Evolutionary conservation across 768 basidiomycete genomes (phyloP).

Genomic region (Mycena floridula): DNA sequence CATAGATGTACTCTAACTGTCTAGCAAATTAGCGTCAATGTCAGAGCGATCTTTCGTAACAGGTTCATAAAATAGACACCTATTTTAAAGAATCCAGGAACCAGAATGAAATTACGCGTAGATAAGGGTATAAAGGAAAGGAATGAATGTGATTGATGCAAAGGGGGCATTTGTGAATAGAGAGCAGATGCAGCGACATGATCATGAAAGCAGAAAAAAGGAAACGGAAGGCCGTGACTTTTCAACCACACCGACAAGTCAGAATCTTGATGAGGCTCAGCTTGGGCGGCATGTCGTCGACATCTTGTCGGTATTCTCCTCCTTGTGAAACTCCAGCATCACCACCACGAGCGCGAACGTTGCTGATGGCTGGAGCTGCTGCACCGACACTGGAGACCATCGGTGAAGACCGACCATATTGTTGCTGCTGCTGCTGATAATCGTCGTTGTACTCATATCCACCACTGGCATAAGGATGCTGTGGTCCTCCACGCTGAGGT

Average conservation of each 20-base stretch:
- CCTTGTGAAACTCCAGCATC: slow-evolving; percentile 62
- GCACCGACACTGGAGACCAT: slow-evolving; percentile 71
- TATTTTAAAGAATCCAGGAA: neutral
- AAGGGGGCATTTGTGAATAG: too few species aligned
- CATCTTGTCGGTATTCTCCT: slow-evolving; percentile 54
- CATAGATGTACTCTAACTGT: too few species aligned
- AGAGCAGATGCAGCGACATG: slow-evolving; percentile 16
- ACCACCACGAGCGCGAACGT: slow-evolving; percentile 64
- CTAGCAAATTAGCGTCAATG: too few species aligned
- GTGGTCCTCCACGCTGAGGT: slow-evolving; percentile 40
- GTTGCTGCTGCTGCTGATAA: slow-evolving; percentile 46
- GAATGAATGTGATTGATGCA: slow-evolving; percentile 23
- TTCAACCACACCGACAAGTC: slow-evolving; percentile 72
- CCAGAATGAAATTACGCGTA: slow-evolving; percentile 16
- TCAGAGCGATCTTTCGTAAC: too few species aligned
- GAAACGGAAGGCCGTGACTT: slow-evolving; percentile 16
- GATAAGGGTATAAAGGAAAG: slow-evolving; percentile 29
- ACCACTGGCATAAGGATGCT: slow-evolving; percentile 70
- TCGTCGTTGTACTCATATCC: slow-evolving; percentile 60
- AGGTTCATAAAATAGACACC: too few species aligned
- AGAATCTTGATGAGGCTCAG: slow-evolving; percentile 59
- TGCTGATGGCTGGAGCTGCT: slow-evolving; percentile 67
- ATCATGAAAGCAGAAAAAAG: slow-evolving; percentile 18
- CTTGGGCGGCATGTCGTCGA: slow-evolving; percentile 47
- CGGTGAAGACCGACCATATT: slow-evolving; percentile 75